Conservation (phyloP, 805 yeast genomes). For the Debaryomyces maramus region DNA sequence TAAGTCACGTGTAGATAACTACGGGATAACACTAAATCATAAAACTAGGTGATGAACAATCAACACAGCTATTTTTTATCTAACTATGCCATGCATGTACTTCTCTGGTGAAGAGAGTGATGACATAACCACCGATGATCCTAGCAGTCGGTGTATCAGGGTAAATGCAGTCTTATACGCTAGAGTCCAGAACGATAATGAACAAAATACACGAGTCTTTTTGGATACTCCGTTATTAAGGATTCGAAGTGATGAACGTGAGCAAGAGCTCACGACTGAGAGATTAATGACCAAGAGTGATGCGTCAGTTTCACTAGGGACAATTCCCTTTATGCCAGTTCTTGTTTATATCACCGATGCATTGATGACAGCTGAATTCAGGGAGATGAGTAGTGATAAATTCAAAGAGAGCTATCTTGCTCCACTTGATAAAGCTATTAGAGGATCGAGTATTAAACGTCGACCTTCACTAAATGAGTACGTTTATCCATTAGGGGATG, state of each 20-base stretch:
- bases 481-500: constrained; percentile 2
- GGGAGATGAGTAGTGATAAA: constrained; percentile 4
- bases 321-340: not conserved
- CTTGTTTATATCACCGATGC: constrained; percentile 1
- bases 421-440: constrained; percentile 4
- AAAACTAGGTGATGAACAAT: no score
- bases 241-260: not conserved
- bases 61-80: no score
- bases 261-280: not conserved
- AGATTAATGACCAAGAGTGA: constrained; percentile 1
- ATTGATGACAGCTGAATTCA: constrained; percentile 2
- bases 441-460: not conserved
- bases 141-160: no score
- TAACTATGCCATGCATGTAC: no score
- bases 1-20: no score
- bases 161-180: no score
- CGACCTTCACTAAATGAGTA: not conserved
- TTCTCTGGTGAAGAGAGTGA: no score
- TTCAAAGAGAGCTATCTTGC: constrained; percentile 4
- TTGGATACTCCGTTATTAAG: no score
- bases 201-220: no score
- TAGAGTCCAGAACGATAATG: no score
- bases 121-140: no score
- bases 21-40: no score
- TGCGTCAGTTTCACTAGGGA: constrained; percentile 4